phyloP scores from a whole-genome alignment of 129 eudicot species.

The Centaurea solstitialis region DNA sequence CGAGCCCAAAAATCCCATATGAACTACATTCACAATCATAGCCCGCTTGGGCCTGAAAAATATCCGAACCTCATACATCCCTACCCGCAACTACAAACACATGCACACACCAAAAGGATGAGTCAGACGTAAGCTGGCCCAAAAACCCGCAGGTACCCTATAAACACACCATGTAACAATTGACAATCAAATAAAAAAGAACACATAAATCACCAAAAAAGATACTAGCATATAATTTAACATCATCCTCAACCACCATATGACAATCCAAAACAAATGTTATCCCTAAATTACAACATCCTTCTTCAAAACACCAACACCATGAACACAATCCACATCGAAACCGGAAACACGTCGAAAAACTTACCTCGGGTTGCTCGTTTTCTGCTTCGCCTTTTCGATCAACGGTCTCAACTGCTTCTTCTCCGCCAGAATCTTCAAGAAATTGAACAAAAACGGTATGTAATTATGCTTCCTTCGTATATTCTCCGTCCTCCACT shows the following conservation, averaged over 20 bases:
- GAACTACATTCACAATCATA: too few relatives aligned
- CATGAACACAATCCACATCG: neutral
- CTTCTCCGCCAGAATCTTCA: constrained; percentile 96
- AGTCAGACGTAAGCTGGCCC: too few relatives aligned
- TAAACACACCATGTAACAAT: neutral
- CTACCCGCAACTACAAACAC: too few relatives aligned
- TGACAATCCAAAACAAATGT: constrained; percentile 7
- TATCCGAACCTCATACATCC: too few relatives aligned
- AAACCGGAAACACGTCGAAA: neutral
- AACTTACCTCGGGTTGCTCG: constrained; percentile 48
- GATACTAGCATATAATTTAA: constrained; percentile 10
- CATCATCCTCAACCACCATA: constrained; percentile 23
- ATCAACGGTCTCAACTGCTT: constrained; percentile 96
- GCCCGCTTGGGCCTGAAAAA: too few relatives aligned
- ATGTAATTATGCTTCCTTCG: constrained; percentile 88
- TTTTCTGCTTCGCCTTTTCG: constrained; percentile 89
- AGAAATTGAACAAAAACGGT: constrained; percentile 91
- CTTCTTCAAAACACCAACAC: constrained; percentile 7
- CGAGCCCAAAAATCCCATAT: too few relatives aligned
- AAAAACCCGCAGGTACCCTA: too few relatives aligned
- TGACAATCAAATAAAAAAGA: neutral
- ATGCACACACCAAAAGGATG: too few relatives aligned
- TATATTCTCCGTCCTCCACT: constrained; percentile 92
- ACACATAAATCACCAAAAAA: neutral
- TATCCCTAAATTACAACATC: constrained; percentile 12